These are phyloP conservation scores for Chlamydomonas incerta DNA, from an alignment of 139 green algal species.

Conservation along the genomic window DNA sequence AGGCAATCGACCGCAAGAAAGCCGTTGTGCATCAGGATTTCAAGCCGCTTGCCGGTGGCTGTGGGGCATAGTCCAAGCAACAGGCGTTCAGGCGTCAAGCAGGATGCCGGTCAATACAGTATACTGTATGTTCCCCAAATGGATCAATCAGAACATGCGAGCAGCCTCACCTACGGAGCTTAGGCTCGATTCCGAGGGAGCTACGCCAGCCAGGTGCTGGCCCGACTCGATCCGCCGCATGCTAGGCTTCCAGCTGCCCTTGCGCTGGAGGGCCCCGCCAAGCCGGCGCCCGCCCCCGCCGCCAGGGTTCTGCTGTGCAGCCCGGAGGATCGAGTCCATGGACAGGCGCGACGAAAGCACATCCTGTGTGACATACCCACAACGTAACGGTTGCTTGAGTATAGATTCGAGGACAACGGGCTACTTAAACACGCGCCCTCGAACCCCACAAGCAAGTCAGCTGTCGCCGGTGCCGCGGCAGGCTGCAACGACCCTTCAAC, in stretches of 20 bases:
- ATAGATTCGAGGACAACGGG: too few species aligned
- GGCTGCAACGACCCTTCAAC: too few species aligned
- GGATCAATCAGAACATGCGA: too few species aligned
- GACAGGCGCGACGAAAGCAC: constrained; percentile 31
- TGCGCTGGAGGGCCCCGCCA: constrained; percentile 2
- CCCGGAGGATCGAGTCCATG: constrained; percentile 8
- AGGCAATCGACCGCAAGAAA: constrained; percentile 41
- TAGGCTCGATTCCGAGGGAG: constrained; percentile 1
- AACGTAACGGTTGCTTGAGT: too few species aligned
- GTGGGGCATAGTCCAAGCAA: too few species aligned
- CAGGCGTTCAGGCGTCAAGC: too few species aligned
- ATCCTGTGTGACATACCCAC: not conserved
- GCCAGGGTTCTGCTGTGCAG: constrained; percentile 2
- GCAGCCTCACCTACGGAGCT: not conserved
- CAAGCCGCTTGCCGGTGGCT: constrained; percentile 25
- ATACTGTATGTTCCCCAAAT: too few species aligned
- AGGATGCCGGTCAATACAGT: too few species aligned
- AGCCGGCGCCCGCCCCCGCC: not conserved
- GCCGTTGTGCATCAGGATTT: constrained; percentile 41
- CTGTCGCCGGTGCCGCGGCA: too few species aligned
- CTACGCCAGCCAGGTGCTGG: constrained; percentile 18
- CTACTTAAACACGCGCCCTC: too few species aligned
- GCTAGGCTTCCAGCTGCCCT: constrained; percentile 26
- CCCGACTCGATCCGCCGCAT: constrained; percentile 37
- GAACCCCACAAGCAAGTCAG: too few species aligned